Base-by-base conservation (phyloP, 2,329 filamentous ascomycete genomes). In the Aspergillus sp. region DNA sequence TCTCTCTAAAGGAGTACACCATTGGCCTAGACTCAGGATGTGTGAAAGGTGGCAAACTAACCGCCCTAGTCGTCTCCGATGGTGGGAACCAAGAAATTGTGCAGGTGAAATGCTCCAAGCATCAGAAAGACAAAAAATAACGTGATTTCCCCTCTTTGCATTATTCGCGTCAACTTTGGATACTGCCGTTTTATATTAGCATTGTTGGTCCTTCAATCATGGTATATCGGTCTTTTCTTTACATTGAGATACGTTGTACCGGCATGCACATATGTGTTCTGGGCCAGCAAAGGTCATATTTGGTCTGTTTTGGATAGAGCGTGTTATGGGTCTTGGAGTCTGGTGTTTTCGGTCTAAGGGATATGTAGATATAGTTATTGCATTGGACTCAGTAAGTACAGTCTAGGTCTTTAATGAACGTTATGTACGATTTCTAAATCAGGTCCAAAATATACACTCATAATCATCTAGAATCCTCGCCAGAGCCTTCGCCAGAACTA, bases 11-110 rank as follows among this genome's bases (percentile, higher is more conserved):
- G 50, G 80, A 83, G 49, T 96, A 90, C 73, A 90, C 88, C 4
- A 90, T 92, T 68, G 95, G 95, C 0, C 79, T 98, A 47, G 95
- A 98, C 73, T 90, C 89, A 0, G 88, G 87, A 0, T 98, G 95
- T 71, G 86, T 91, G 3, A 84, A 84, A 61, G 93, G 92, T 11
- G 87, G 86, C 1, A 80, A 85, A 61, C 78, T 99, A 63, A 91
- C 89, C 1, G 93, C 90, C 1, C 74, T 96, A 58, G 80, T 97
- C 2, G 84, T 97, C 37, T 84, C 89, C 65, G 84, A 81, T 3
- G 77, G 78, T 41, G 72, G 80, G 61, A 70, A 75, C 43, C 72
- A 75, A 52, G 67, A 70, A 15, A 62, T 77, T 39, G 70, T 77
- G 4, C 76, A 79, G 49, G 77, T 80, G 12, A 65, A 67, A n/a